phyloP scores from a whole-genome alignment of 1,284 basidiomycete species.

The Psilocybe mexicana region DNA sequence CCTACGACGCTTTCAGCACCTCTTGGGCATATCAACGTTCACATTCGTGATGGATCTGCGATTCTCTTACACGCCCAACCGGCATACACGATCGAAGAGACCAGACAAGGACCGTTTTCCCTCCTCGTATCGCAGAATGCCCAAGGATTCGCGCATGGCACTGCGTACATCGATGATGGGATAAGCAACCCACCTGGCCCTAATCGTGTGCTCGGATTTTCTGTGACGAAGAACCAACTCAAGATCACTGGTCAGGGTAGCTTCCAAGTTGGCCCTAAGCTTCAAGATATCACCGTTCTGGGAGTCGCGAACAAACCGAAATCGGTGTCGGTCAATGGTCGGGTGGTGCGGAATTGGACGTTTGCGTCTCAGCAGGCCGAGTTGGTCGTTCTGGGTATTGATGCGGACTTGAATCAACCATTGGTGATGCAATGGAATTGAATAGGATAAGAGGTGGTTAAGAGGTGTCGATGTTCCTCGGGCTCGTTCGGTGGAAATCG shows the following conservation, averaged over 20 bases:
- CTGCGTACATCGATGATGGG: constrained; percentile 68
- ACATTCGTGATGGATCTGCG: constrained; percentile 61
- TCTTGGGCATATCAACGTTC: constrained; percentile 70
- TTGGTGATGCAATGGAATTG: constrained; percentile 27
- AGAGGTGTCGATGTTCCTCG: background rate
- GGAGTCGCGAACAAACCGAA: constrained; percentile 40
- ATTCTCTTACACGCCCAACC: constrained; percentile 57
- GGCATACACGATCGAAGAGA: constrained; percentile 60
- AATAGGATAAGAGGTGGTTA: too few relatives aligned
- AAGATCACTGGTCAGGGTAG: constrained; percentile 40
- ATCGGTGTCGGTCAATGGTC: constrained; percentile 35
- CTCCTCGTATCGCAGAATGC: constrained; percentile 54
- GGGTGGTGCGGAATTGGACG: constrained; percentile 31
- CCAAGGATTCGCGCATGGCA: constrained; percentile 50
- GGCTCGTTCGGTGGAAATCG: background rate
- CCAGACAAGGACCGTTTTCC: constrained; percentile 52
- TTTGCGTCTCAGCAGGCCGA: constrained; percentile 34
- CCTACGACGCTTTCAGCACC: constrained; percentile 55
- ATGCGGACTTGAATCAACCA: constrained; percentile 36
- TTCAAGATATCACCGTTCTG: constrained; percentile 50
- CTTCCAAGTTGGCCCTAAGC: constrained; percentile 42
- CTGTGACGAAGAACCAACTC: constrained; percentile 32
- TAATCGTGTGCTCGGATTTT: constrained; percentile 46
- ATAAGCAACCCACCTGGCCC: constrained; percentile 52
- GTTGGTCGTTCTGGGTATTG: constrained; percentile 32